phyloP scores from a whole-genome alignment of 352 stramenopile species.

The Phytopythium montanum region DNA sequence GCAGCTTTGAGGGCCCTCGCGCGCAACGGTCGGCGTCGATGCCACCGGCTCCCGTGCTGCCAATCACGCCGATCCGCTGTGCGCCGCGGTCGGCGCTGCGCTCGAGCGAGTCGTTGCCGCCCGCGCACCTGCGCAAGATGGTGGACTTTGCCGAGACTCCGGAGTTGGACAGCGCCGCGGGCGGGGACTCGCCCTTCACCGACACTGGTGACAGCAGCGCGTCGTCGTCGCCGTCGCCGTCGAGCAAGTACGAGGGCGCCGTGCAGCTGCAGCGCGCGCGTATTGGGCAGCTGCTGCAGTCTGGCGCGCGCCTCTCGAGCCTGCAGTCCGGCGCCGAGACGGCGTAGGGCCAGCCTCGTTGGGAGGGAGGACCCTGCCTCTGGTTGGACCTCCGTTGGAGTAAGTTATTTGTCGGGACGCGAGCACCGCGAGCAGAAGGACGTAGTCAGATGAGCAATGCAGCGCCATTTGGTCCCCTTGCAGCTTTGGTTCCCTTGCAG shows the following conservation, averaged over 20 bases:
- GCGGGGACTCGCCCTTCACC: background rate
- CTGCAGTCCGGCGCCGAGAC: background rate
- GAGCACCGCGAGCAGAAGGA: too few species aligned
- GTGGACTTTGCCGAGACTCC: slow-evolving; percentile 5
- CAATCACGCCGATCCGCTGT: background rate
- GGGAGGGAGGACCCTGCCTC: too few species aligned
- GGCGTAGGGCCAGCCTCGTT: background rate
- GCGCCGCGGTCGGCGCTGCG: slow-evolving; percentile 3
- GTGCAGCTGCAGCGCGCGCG: slow-evolving; percentile 20
- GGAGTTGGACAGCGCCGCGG: background rate
- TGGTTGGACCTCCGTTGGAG: too few species aligned
- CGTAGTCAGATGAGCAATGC: too few species aligned
- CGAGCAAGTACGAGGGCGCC: slow-evolving; percentile 21
- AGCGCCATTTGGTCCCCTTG: too few species aligned
- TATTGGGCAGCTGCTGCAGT: slow-evolving; percentile 22
- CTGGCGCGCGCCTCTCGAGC: background rate
- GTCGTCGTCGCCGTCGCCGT: slow-evolving; percentile 18
- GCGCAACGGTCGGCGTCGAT: background rate
- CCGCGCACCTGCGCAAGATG: slow-evolving; percentile 1
- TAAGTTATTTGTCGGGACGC: slow-evolving; percentile 1
- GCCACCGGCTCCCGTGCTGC: background rate
- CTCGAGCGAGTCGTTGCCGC: slow-evolving; percentile 6
- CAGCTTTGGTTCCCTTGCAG: too few species aligned
- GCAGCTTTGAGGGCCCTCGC: background rate
- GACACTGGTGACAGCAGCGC: slow-evolving; percentile 1